Base-by-base conservation (phyloP, 768 basidiomycete species). In the Thelephora ganbajun region DNA sequence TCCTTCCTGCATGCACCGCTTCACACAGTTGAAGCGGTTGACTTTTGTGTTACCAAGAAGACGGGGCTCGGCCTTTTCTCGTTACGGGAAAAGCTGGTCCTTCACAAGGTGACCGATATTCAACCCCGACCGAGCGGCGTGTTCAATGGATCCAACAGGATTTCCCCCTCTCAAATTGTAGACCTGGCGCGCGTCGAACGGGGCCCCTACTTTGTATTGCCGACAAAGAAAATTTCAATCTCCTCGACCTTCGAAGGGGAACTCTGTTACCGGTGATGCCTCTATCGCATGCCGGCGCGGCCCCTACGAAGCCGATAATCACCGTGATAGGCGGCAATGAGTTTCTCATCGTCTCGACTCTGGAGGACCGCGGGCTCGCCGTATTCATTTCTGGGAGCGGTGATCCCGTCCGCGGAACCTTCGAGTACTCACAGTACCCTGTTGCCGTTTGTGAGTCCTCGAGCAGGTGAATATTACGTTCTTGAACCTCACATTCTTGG, bases 361-460 rank as follows among this genome's bases (percentile, higher is more conserved):
- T 82, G 1, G 93, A 88, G 12, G 65, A 70, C 3, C 78, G 74
- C 46, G 86, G 87, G 0, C 67, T 97, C 35, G 93, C 93, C 0
- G 66, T 98, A 9, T 98, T 97, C 55, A 71, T 97, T 53, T 88
- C 76, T 12, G 76, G 79, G 0, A 74, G 77, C 2, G 92, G 90
- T 0, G 91, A 94, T 61, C 90, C 93, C 4, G 81, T 90, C 6
- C 73, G 92, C 42, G 91, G 91, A 2, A 93, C 92, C 1, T 65
- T 96, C 39, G 76, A 89, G 58, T 96, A 90, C 88, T 72, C 78
- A 2, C 74, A 68, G 44, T 80, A 93, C 67, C 88, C 91, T 0
- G 65, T 77, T 19, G 73, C 79, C 16, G 66, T 90, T 34, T 80
- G 89, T 92, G 57, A 58, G 84, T 75, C 7, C 35, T 33, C 18